Base-by-base conservation (phyloP, 495 filamentous ascomycete genomes). In the Rusavskia elegans region DNA sequence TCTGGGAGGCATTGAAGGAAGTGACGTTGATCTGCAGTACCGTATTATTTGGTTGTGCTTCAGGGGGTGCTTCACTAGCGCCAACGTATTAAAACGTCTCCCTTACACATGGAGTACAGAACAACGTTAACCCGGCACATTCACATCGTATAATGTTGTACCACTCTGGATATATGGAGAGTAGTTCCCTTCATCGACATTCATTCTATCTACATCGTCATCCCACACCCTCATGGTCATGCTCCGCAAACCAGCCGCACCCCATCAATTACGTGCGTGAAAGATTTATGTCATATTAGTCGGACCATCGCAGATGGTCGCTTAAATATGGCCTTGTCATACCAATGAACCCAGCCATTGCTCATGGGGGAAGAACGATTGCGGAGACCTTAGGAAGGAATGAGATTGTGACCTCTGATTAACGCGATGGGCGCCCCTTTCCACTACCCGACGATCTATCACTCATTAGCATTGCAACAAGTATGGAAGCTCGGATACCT, bases 401-500 rank as follows among this genome's bases (percentile, higher is more conserved):
- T 1, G 5, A 29, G 5, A 6, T 11, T 21, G 19, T 7, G 6
- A 5, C 14, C 17, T 20, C 8, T 6, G 20, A 16, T 14, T 29
- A 41, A 38, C 29, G 38, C 49, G 49, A 11, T 29, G 49, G 38
- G 14, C 48, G 29, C 21, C 57, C 54, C 32, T 52, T 59, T 40
- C 57, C 57, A n/a, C 51, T 51, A 16, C 58, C 58, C 27, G 58
- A 58, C 16, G 58, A 60, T 35, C 58, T 60, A 27, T 35, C 25
- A 32, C 30, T 3, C 13, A 37, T 53, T 2, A 49, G 56, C 50
- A 50, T 21, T 19, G n/a, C 39, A 42, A 19, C n/a, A 27, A 39
- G 52, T 8, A 38, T 16, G 36, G 13, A 35, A 35, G 32, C 32
- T 1, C 9, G 5, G 13, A 35, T 14, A 70, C 89, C 87, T 74